phyloP scores from a whole-genome alignment of 2,329 filamentous ascomycete genomes.

The Venturia asperata region DNA sequence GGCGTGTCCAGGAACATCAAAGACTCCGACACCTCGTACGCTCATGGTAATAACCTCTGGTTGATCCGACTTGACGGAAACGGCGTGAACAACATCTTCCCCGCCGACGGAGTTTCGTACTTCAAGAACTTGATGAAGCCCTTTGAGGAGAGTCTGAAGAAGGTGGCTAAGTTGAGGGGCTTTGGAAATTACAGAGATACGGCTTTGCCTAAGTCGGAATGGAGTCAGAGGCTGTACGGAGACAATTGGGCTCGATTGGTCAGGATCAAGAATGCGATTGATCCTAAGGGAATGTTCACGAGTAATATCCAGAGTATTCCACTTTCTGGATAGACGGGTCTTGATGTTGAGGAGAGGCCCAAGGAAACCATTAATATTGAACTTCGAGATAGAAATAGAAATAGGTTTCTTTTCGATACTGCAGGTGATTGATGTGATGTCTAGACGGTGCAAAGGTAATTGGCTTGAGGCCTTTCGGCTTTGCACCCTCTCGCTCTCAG shows the following conservation, averaged over 20 bases:
- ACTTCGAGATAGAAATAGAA: too few species aligned
- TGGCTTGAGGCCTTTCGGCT: too few species aligned
- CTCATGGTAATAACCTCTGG: slow-evolving; percentile 24
- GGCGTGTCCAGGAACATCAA: slow-evolving; percentile 22
- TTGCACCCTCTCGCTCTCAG: too few species aligned
- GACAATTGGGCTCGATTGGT: slow-evolving; percentile 24
- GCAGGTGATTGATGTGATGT: too few species aligned
- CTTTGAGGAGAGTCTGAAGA: slow-evolving; percentile 22
- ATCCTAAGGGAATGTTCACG: slow-evolving; percentile 22
- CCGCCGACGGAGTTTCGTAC: not conserved
- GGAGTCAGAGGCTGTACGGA: slow-evolving; percentile 24
- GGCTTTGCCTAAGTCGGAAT: slow-evolving; percentile 22
- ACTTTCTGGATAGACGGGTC: not conserved
- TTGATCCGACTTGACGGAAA: slow-evolving; percentile 25
- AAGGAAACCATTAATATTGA: too few species aligned
- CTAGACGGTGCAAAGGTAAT: too few species aligned
- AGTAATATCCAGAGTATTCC: slow-evolving; percentile 23
- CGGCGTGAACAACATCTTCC: slow-evolving; percentile 9
- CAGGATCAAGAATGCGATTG: slow-evolving; percentile 22
- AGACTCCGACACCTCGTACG: slow-evolving; percentile 22
- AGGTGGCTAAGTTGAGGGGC: slow-evolving; percentile 22
- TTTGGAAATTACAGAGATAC: slow-evolving; percentile 25
- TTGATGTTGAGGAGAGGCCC: too few species aligned
- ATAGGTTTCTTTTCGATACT: too few species aligned
- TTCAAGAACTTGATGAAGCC: slow-evolving; percentile 21